Conservation (phyloP, 2,329 filamentous ascomycete species). For the Penicillium sp. region DNA sequence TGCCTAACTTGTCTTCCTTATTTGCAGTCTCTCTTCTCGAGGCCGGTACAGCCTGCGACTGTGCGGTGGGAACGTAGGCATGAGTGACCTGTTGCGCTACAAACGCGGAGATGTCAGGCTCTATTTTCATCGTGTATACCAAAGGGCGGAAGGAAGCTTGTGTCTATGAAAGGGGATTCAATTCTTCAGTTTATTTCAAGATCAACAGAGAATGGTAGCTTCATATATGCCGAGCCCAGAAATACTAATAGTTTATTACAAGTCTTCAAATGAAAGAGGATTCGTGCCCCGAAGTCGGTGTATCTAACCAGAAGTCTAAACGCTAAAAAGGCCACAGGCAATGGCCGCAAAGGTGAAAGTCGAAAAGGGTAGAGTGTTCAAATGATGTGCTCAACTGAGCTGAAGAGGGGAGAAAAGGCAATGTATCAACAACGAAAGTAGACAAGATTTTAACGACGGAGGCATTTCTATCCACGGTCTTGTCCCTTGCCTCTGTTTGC, state of each 20-base stretch:
- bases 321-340: background rate
- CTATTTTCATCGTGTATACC: background rate
- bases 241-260: background rate
- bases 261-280: background rate
- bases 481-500: slow-evolving; percentile 20
- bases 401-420: background rate
- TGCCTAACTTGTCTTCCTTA: background rate
- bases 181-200: too few species aligned
- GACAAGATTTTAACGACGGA: background rate
- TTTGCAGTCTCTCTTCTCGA: slow-evolving; percentile 28
- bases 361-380: background rate
- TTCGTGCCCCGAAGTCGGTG: background rate
- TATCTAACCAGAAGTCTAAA: background rate
- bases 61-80: slow-evolving; percentile 23
- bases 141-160: background rate
- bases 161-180: background rate
- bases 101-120: background rate
- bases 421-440: background rate
- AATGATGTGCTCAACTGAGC: background rate
- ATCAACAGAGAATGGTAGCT: too few species aligned
- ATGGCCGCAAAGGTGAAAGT: background rate
- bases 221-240: too few species aligned
- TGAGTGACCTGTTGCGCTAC: background rate
- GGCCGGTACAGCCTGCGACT: slow-evolving; percentile 25
- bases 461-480: slow-evolving; percentile 9